phyloP scores from a whole-genome alignment of 805 yeast genomes.

The Saturnispora ahearnii region DNA sequence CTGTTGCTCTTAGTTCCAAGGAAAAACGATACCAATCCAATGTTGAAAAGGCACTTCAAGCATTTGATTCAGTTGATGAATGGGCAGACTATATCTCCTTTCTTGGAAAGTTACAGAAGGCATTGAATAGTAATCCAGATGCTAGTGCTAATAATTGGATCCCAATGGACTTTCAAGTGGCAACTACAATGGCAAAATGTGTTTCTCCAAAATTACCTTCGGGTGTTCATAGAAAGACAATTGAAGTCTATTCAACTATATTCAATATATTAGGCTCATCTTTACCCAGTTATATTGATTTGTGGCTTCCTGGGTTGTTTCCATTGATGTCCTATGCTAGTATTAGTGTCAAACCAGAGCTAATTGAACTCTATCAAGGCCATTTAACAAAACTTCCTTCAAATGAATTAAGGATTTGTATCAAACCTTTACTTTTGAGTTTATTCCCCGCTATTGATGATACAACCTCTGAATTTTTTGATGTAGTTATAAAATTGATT shows the following conservation, averaged over 20 bases:
- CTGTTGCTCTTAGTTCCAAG: slow-evolving; percentile 37
- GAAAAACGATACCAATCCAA: slow-evolving; percentile 61
- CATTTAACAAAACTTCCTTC: slow-evolving; percentile 48
- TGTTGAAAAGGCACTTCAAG: slow-evolving; percentile 61
- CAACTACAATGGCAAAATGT: slow-evolving; percentile 69
- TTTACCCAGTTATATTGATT: slow-evolving; percentile 43
- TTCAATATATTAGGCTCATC: slow-evolving; percentile 55
- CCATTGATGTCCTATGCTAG: slow-evolving; percentile 86
- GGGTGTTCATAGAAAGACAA: slow-evolving; percentile 88
- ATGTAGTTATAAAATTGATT: slow-evolving; percentile 48
- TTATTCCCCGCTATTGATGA: slow-evolving; percentile 87
- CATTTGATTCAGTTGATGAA: slow-evolving; percentile 78
- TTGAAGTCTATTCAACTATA: slow-evolving; percentile 65
- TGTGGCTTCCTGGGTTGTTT: slow-evolving; percentile 91
- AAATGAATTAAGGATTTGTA: slow-evolving; percentile 39
- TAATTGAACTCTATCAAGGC: slow-evolving; percentile 52
- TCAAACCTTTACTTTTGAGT: slow-evolving; percentile 65
- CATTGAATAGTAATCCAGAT: slow-evolving; percentile 44
- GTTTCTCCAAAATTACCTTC: slow-evolving; percentile 77
- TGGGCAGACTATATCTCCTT: slow-evolving; percentile 98
- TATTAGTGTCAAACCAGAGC: slow-evolving; percentile 74
- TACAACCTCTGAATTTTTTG: slow-evolving; percentile 77
- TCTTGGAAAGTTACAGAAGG: slow-evolving; percentile 67
- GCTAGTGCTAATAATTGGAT: slow-evolving; percentile 41
- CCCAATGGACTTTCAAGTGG: slow-evolving; percentile 59